phyloP scores from a whole-genome alignment of 495 filamentous ascomycete species.

The Hyaloscypha variabilis region DNA sequence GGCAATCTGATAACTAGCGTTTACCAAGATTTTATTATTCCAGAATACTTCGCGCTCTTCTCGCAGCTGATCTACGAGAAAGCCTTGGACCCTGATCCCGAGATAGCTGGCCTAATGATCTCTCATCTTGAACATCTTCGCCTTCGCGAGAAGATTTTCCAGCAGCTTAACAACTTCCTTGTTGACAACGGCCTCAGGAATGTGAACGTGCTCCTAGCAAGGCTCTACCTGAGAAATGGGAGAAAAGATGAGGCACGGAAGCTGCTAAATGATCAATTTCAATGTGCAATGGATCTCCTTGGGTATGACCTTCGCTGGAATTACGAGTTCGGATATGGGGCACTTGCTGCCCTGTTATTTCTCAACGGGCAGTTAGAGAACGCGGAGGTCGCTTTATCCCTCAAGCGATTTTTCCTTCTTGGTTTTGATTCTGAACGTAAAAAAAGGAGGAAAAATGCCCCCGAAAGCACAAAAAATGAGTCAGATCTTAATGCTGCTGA shows the following conservation, averaged over 20 bases:
- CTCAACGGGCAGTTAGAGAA: conserved; percentile 21
- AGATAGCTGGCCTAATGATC: conserved; percentile 14
- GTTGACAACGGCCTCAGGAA: conserved; percentile 2
- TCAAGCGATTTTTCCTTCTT: conserved; percentile 10
- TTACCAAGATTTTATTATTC: conserved; percentile 3
- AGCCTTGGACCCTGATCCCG: conserved; percentile 18
- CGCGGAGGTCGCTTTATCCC: conserved; percentile 11
- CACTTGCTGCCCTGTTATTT: conserved; percentile 17
- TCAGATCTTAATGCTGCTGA: conserved; percentile 5
- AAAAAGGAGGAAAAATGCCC: conserved; percentile 3
- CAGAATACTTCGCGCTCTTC: conserved; percentile 15
- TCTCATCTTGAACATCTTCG: conserved; percentile 21
- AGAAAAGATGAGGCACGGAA: conserved; percentile 19
- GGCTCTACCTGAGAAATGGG: conserved; percentile 16
- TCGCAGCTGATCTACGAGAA: conserved; percentile 20
- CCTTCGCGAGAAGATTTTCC: conserved; percentile 17
- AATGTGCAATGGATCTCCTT: conserved; percentile 14
- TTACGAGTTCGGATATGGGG: conserved; percentile 12
- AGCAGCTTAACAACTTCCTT: conserved; percentile 11
- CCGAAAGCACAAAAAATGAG: not conserved
- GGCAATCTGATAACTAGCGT: conserved; percentile 3
- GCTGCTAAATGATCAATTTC: conserved; percentile 19
- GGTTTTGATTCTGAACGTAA: conserved; percentile 7
- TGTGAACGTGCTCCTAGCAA: conserved; percentile 17
- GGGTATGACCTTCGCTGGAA: conserved; percentile 11